Evolutionary conservation across 2,329 filamentous ascomycete genomes (phyloP).

Genomic region (Alternaria conjuncta): DNA sequence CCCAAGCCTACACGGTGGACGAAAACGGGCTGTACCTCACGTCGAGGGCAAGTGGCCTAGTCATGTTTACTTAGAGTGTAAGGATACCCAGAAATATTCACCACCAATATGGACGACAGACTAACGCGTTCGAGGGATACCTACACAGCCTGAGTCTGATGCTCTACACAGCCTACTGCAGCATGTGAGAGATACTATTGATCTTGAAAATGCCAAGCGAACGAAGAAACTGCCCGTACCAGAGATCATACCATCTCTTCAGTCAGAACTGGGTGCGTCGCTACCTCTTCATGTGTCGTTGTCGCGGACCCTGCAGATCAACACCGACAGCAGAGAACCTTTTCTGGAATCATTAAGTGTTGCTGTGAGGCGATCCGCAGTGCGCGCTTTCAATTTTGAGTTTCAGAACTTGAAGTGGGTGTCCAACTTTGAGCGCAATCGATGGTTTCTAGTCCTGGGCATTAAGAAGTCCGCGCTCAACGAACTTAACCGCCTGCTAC

Average conservation of each 20-base stretch:
- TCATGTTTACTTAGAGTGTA: slow-evolving; percentile 93
- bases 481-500: slow-evolving; percentile 62
- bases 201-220: slow-evolving; percentile 25
- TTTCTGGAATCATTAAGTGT: slow-evolving; percentile 68
- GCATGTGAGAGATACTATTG: slow-evolving; percentile 28
- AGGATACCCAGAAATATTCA: slow-evolving; percentile 43
- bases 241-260: slow-evolving; percentile 71
- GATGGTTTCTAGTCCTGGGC: slow-evolving; percentile 84
- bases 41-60: slow-evolving; percentile 90
- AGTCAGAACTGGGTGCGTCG: slow-evolving; percentile 77
- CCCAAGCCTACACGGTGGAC: slow-evolving; percentile 82
- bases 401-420: slow-evolving; percentile 67
- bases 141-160: slow-evolving; percentile 42
- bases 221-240: slow-evolving; percentile 34
- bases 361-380: slow-evolving; percentile 48
- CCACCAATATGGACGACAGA: slow-evolving; percentile 19
- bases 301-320: slow-evolving; percentile 78
- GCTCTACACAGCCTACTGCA: slow-evolving; percentile 38
- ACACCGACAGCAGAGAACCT: slow-evolving; percentile 70
- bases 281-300: slow-evolving; percentile 90
- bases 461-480: slow-evolving; percentile 52
- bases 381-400: slow-evolving; percentile 58
- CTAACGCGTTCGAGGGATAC: slow-evolving; percentile 48
- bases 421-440: slow-evolving; percentile 68
- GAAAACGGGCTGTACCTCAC: slow-evolving; percentile 82